Evolutionary conservation across 805 yeast species (phyloP), one percentile per base, ranked within the genome.

Genomic region (Suhomyces canberraensis): DNA sequence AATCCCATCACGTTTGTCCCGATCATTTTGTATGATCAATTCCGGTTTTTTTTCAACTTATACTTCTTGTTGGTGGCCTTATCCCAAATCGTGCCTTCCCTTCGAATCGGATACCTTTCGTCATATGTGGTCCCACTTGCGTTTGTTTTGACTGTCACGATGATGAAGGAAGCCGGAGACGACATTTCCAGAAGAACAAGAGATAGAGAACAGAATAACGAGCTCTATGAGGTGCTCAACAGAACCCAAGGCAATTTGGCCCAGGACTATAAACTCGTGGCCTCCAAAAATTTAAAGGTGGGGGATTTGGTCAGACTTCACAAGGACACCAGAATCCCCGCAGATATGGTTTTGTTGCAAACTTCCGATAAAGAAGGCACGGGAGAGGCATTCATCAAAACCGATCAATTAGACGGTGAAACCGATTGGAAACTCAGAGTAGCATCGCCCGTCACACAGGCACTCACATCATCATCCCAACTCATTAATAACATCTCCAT

Each of bases 351-450:
- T 6, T 61, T 93, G 18, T 63, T 93, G 29, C 95, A 87, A 54
- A 81, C 96, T 1, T 80, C 88, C 39, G 73, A 66, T 36, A 46
- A 50, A 31, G 96, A 87, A 54, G 61, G 67, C 3, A 71, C 75
- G 3, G 97, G 96, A 6, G 99, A 93, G 54, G 75, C 90, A 2
- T 93, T 95, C 52, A 86, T 93, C 46, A 85, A 95, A 51, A 93
- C 99, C 0, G 99, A 93, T 66, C 99, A 93, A 63, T 69, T 93
- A 34, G 99, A 93, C 60, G 99, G 99, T 55, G 99, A 93, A 60
- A 93, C 99, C 4, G 99, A 93, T 64, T 93, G 99, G 99, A 93
- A 93, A 58, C 69, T 93, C 37, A 71, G 98, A 50, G 64, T 86
- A 25, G 93, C 96, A 0, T 74, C 81, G 32, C 73, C 80, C 9